These are phyloP conservation scores for Claviceps sp. DNA, from an alignment of 2,329 filamentous ascomycete species.

Conservation along the genomic window DNA sequence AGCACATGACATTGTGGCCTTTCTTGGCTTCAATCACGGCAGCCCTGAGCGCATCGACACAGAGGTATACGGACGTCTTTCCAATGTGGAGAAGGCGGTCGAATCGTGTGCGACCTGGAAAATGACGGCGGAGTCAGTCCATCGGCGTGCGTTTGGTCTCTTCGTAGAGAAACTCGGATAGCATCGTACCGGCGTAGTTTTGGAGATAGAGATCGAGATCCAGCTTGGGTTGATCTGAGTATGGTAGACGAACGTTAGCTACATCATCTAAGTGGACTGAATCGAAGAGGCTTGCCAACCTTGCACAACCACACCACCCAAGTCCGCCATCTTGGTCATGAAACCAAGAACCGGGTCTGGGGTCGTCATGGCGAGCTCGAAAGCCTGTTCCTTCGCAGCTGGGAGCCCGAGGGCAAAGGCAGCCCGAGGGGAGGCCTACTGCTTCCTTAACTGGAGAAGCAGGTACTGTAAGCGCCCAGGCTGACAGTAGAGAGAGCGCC, in stretches of 20 bases:
- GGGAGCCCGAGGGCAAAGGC: not conserved
- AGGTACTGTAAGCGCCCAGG: not conserved
- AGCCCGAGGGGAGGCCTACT: not conserved
- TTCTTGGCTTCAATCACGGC: constrained; percentile 64
- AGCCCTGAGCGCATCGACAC: constrained; percentile 65
- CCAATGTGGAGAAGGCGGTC: constrained; percentile 76
- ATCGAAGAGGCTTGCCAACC: constrained; percentile 19
- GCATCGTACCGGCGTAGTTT: constrained; percentile 63
- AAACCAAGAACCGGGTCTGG: constrained; percentile 23
- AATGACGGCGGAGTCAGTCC: not conserved
- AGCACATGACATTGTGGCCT: constrained; percentile 59
- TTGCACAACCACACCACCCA: constrained; percentile 33
- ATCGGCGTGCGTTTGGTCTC: not conserved
- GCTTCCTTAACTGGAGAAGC: not conserved
- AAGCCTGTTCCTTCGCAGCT: not conserved
- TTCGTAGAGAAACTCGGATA: not conserved
- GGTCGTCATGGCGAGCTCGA: constrained; percentile 21
- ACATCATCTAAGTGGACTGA: not conserved
- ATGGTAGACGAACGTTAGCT: not conserved
- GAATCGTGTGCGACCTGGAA: constrained; percentile 61
- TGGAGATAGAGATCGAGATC: constrained; percentile 83
- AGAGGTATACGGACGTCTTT: constrained; percentile 59
- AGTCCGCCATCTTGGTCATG: constrained; percentile 32
- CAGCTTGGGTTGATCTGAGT: constrained; percentile 64
- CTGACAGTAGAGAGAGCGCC: not conserved